Percentiles rank a stretch among this genome's conserved stretches.
Conservation (phyloP, 2,329 filamentous ascomycete genomes). For the Exophiala sp. region DNA sequence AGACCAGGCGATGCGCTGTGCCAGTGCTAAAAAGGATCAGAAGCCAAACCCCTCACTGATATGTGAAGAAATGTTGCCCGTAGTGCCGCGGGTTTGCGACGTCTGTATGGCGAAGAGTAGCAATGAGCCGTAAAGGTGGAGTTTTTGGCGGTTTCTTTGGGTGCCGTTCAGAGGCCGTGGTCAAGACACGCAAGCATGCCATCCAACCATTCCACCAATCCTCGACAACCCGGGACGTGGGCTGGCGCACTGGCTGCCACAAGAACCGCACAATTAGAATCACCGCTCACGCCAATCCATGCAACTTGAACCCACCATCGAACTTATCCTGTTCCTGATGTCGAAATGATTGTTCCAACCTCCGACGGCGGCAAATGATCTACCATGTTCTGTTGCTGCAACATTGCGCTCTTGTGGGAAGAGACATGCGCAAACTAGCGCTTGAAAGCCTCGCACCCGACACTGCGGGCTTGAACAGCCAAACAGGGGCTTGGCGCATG, state of each 20-base stretch:
- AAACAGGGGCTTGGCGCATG: neutral
- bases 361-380: neutral
- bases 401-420: neutral
- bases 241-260: conserved; percentile 23
- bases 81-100: conserved; percentile 11
- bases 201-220: conserved; percentile 20
- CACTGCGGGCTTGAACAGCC: neutral
- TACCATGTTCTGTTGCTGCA: neutral
- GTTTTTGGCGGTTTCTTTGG: conserved; percentile 10
- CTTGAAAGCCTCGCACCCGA: neutral
- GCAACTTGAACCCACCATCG: neutral
- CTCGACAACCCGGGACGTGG: conserved; percentile 13
- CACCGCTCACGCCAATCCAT: conserved; percentile 6
- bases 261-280: conserved; percentile 8
- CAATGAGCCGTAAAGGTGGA: conserved; percentile 13
- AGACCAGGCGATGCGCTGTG: conserved; percentile 22
- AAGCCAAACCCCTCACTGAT: conserved; percentile 20
- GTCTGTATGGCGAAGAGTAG: conserved; percentile 21
- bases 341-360: neutral
- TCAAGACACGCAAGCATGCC: conserved; percentile 19
- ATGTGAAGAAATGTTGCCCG: conserved; percentile 10
- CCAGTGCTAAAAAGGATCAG: conserved; percentile 10
- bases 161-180: conserved; percentile 19
- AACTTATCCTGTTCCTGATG: neutral
- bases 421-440: neutral